Percentiles rank a stretch among this genome's conserved stretches.
phyloP scores from a whole-genome alignment of 75 land plant genomes.

The Chamaecyparis obtusa region DNA sequence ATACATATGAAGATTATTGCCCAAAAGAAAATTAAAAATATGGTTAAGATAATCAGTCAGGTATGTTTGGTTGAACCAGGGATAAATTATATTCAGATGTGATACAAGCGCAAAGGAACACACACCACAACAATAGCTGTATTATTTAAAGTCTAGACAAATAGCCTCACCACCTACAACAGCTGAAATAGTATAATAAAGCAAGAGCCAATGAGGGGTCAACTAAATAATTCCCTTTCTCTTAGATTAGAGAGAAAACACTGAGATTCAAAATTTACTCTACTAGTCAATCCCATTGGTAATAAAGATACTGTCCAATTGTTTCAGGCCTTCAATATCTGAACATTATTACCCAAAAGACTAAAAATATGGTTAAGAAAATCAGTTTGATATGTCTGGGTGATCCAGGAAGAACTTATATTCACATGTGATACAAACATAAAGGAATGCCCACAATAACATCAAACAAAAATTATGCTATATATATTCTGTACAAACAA shows the following conservation, averaged over 20 bases:
- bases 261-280: background rate
- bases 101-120: background rate
- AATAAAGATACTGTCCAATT: background rate
- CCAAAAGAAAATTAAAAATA: background rate
- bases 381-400: background rate
- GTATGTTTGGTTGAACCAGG: background rate
- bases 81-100: background rate
- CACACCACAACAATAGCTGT: background rate
- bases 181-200: background rate
- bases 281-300: background rate
- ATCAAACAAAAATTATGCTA: too few relatives aligned
- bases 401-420: background rate
- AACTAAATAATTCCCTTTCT: background rate
- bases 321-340: background rate
- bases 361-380: too few relatives aligned
- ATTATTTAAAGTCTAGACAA: background rate
- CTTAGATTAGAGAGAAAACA: background rate
- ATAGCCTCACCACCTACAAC: background rate
- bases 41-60: background rate
- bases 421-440: background rate
- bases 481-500: too few relatives aligned
- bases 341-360: too few relatives aligned
- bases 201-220: background rate
- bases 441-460: background rate
- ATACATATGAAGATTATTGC: background rate